A percentile compares a stretch with the other conserved stretches of the same genome.
Evolutionary conservation across 2,329 filamentous ascomycete species (phyloP).

Genomic region (Microdochium trichocladiopsis): DNA sequence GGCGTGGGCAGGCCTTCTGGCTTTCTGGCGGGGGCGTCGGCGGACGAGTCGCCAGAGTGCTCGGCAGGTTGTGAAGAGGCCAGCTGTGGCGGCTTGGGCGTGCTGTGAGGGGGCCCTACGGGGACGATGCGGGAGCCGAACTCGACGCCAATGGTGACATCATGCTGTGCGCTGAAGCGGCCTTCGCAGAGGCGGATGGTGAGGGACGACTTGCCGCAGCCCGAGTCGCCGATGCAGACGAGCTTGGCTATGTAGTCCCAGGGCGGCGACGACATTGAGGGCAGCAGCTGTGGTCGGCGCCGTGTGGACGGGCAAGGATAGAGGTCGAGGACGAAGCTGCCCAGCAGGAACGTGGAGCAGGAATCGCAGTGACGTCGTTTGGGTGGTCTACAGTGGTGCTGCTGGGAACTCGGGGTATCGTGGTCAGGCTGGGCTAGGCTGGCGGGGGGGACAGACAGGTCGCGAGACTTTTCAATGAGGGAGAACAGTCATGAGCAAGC

Average conservation of each 20-base stretch:
- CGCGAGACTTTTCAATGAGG: too few species aligned
- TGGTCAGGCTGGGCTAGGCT: too few species aligned
- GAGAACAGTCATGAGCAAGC: too few species aligned
- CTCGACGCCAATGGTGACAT: conserved; percentile 95
- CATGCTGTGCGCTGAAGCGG: conserved; percentile 88
- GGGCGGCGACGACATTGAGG: conserved; percentile 55
- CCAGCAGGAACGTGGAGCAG: conserved; percentile 1
- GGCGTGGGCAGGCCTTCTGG: conserved; percentile 23
- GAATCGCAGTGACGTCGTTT: background rate
- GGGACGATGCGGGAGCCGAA: conserved; percentile 91
- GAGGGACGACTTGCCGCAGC: conserved; percentile 89
- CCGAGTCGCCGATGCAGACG: conserved; percentile 93
- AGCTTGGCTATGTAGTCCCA: conserved; percentile 99
- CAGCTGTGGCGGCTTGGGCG: background rate
- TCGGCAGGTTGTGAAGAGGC: conserved; percentile 37
- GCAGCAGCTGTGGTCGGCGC: background rate
- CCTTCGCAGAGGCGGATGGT: conserved; percentile 95
- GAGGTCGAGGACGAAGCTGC: conserved; percentile 1
- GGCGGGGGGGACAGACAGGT: too few species aligned
- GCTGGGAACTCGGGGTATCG: too few species aligned
- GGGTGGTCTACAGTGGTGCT: too few species aligned
- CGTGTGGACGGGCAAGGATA: conserved; percentile 2
- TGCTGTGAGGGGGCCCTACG: conserved; percentile 70
- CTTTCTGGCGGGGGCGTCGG: conserved; percentile 3
- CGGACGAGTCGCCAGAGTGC: conserved; percentile 7